Base-by-base conservation (phyloP, 148 eudicot genomes). In the Heliamphora exappendiculata region DNA sequence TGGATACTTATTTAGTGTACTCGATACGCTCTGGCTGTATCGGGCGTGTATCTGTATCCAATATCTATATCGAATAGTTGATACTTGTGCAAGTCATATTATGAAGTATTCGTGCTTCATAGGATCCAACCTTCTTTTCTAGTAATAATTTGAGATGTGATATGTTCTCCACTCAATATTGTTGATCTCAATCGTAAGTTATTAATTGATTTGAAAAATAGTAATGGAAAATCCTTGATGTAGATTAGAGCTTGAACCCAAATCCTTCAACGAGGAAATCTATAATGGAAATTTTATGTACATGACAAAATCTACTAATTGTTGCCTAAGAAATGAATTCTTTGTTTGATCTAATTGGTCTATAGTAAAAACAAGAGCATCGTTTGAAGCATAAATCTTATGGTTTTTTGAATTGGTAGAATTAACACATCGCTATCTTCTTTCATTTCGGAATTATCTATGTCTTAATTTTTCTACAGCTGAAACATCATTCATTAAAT, bases 371-470 rank as follows among this genome's bases (percentile, higher is more conserved):
- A 70, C 57, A 49, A 45, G 54, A 63, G 31, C 26, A 55, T 57
- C 2, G 5, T 37, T 19, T 57, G 50, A 29, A 13, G 29, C 31
- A 10, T 39, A 17, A 41, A 19, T 60, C 59, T 3, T 42, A 33
- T 14, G 5, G 29, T 60, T 58, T 50, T 29, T 45, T 47, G 54
- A 17, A 44, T 39, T 4, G 19, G 17, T 11, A 4, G 31, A 62
- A 45, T 20, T 60, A 20, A 19, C 34, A 59, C 24, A 16, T 5
- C 37, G 5, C 2, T 26, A 20, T 58, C 50, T 42, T 12, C 50
- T 44, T 42, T 57, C 50, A 14, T 59, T 71, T 70, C n/a, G 22
- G 24, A 73, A 70, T 70, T 54, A 26, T 51, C 22, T 72, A 10
- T 5, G 26, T 55, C 49, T 19, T 42, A 20, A 22, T 49, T 65